A percentile compares a stretch with the other conserved stretches of the same genome.
Conservation (phyloP, 768 basidiomycete species). For the Paxillus involutus region DNA sequence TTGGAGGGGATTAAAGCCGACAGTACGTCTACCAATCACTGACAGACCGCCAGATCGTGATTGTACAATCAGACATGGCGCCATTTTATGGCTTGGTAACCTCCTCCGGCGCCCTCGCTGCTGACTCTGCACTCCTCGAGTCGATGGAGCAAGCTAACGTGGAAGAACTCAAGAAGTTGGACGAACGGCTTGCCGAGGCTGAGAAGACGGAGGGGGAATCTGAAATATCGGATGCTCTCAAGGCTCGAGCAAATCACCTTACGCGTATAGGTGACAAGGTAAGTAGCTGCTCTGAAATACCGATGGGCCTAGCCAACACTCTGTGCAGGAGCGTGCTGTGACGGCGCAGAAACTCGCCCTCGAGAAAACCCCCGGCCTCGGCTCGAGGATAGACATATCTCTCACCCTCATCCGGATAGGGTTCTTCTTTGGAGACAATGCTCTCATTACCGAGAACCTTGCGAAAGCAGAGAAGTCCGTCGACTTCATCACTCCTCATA, state of each 20-base stretch:
- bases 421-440: slow-evolving; percentile 83
- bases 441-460: slow-evolving; percentile 69
- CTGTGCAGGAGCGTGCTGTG: slow-evolving; percentile 68
- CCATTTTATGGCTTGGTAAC: slow-evolving; percentile 73
- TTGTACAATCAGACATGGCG: slow-evolving; percentile 67
- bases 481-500: neutral
- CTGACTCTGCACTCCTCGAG: slow-evolving; percentile 36
- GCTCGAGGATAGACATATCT: slow-evolving; percentile 90
- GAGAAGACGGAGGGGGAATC: slow-evolving; percentile 91
- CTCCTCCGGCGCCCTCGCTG: slow-evolving; percentile 41
- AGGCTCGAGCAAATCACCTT: slow-evolving; percentile 80
- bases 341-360: slow-evolving; percentile 81
- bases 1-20: slow-evolving; percentile 78
- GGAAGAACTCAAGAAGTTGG: slow-evolving; percentile 69
- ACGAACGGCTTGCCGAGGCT: slow-evolving; percentile 80
- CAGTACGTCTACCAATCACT: slow-evolving; percentile 47
- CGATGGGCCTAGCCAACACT: neutral
- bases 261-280: slow-evolving; percentile 87
- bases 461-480: slow-evolving; percentile 79
- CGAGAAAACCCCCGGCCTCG: slow-evolving; percentile 90
- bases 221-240: slow-evolving; percentile 87
- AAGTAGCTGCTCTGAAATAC: neutral
- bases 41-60: neutral
- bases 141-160: slow-evolving; percentile 55
- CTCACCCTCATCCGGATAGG: slow-evolving; percentile 87